Evolutionary conservation across 805 yeast genomes (phyloP), one percentile per base, ranked within the genome.

Genomic region (Saccharomycopsis fodiens): DNA sequence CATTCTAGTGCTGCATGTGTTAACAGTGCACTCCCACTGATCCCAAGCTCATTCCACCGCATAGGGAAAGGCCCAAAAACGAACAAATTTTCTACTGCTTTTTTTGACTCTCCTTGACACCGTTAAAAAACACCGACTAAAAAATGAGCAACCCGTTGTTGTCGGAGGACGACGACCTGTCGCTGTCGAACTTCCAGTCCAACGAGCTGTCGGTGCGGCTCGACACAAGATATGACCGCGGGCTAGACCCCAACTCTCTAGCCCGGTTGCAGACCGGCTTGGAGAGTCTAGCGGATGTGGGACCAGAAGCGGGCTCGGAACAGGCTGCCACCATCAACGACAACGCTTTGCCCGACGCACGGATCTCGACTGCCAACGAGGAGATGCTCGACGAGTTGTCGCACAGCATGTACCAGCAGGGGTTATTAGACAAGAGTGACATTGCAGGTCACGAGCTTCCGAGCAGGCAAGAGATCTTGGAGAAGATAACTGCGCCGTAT

Each of bases 121-220:
- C n/a, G n/a, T n/a, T n/a, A n/a, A n/a, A n/a, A n/a, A n/a, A n/a
- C n/a, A n/a, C n/a, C n/a, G n/a, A n/a, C n/a, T n/a, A n/a, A n/a
- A n/a, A n/a, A n/a, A n/a, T n/a, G n/a, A n/a, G 35, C 37, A 39
- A 45, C 20, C 49, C 42, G 3, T 37, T 41, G 6, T 25, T 45
- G 22, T 41, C 45, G 8, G 49, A 45, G 20, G 49, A 45, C 25
- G 49, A 45, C 19, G 49, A 45, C 35, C 41, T 42, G 13, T 40
- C 45, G 19, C 49, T 45, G 49, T 41, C 45, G 15, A 45, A 45
- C 29, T 45, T 36, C 27, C 45, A 34, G 4, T 45, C 49, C 7
- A 45, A 39, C 7, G 49, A 45, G 12, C 41, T 45, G 5, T 45
- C 49, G 3, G 17, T 41, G 35, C 29, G 27, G 12, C 27, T 25